Evolutionary conservation across 2,329 filamentous ascomycete genomes (phyloP), one percentile per base, ranked within the genome.

Genomic region (Chaetoscypha palmicola): DNA sequence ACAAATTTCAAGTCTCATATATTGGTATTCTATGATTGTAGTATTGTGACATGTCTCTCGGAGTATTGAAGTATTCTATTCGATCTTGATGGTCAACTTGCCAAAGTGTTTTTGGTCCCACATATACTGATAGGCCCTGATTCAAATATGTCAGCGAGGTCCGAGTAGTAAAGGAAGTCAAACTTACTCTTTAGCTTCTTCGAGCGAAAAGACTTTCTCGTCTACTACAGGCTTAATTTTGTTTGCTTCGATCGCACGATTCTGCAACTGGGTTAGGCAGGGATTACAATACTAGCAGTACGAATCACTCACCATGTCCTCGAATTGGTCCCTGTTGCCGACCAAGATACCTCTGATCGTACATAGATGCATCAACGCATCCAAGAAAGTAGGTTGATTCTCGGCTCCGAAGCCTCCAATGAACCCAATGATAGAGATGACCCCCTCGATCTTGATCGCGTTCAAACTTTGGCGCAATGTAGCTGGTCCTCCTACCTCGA

Each of bases 101-200:
- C 71, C 70, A 49, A 73, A 66, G 54, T 74, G 70, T 51, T 71
- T 73, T 54, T 71, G 66, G 28, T 65, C 67, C 66, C 64, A 72
- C 66, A 70, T 67, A 46, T 74, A 70, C 45, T 74, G 62, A 53
- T 70, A 74, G 1, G 70, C 71, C 39, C 41, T 71, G 33, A n/a
- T n/a, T n/a, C 22, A 20, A 17, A 3, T 16, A 21, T 10, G 7
- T 48, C 35, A 41, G 41, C 22, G 10, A 23, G 1, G n/a, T 10
- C 5, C n/a, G 17, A 40, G 16, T 28, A 12, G 21, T 38, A 19
- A n/a, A 33, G 16, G 37, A 38, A 35, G 30, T 37, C 40, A 28
- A 36, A 51, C 55, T 38, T 48, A 59, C 57, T 72, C 67, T 56
- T 65, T 68, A 2, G 64, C 35, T 45, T 73, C 56, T 14, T 72